Conservation (phyloP, 768 basidiomycete species). For the Tricholoma sp. region DNA sequence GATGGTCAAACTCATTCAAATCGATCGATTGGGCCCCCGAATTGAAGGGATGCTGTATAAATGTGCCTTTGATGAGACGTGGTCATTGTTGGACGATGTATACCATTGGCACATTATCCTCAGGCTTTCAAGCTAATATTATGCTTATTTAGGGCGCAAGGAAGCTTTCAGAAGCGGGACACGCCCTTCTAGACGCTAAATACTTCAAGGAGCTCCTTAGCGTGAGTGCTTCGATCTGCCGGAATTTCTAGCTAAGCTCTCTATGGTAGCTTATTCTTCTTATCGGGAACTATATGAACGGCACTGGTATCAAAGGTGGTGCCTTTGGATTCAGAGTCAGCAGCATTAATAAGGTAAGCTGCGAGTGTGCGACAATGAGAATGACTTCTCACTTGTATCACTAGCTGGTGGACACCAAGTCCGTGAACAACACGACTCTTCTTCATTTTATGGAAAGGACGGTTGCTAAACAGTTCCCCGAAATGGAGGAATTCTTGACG, state of each 20-base stretch:
- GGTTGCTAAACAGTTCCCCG: constrained; percentile 79
- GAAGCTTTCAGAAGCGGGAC: constrained; percentile 78
- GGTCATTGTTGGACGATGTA: constrained; percentile 78
- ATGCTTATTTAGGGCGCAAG: constrained; percentile 56
- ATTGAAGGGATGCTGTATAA: constrained; percentile 97
- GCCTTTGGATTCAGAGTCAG: constrained; percentile 96
- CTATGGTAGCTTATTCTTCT: constrained; percentile 74
- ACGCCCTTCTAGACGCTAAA: constrained; percentile 74
- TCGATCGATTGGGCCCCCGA: constrained; percentile 80
- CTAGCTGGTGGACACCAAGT: constrained; percentile 96
- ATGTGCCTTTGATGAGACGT: constrained; percentile 81
- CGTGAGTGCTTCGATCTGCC: constrained; percentile 35
- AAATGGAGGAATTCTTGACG: constrained; percentile 83
- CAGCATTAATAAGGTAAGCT: constrained; percentile 88
- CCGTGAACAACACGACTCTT: constrained; percentile 88
- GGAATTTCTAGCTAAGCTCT: neutral
- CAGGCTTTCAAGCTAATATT: neutral
- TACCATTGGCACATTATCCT: constrained; percentile 14
- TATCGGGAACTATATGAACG: constrained; percentile 98
- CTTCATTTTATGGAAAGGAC: constrained; percentile 93
- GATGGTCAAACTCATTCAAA: constrained; percentile 96
- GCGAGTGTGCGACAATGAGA: neutral
- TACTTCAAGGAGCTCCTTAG: constrained; percentile 88
- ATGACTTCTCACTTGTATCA: neutral
- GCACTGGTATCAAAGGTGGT: constrained; percentile 91